Conservation (phyloP, 257 asterid genomes). For the Solanum chilense region DNA sequence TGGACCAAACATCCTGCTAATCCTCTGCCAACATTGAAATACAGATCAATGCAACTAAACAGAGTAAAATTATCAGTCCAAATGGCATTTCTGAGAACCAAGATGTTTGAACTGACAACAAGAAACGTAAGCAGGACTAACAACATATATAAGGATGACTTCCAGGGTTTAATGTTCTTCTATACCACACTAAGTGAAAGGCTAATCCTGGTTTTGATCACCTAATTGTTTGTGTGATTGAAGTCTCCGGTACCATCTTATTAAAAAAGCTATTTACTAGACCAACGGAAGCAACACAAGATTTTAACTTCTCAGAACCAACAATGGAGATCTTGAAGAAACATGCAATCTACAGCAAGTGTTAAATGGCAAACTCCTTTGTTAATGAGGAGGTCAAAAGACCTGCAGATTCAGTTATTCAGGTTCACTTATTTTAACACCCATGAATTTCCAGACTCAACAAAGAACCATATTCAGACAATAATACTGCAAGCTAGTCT, state of each 20-base stretch:
- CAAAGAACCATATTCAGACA: neutral
- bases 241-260: neutral
- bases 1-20: constrained; percentile 27
- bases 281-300: neutral
- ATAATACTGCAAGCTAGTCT: neutral
- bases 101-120: neutral
- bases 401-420: neutral
- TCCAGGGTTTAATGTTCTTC: neutral
- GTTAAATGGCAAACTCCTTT: neutral
- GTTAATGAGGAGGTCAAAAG: neutral
- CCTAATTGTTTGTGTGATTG: neutral
- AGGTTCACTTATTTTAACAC: neutral
- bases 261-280: neutral
- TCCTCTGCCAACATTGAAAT: constrained; percentile 13
- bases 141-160: neutral
- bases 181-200: neutral
- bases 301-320: neutral
- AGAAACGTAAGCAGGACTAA: neutral
- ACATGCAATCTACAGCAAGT: neutral
- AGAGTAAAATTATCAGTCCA: neutral
- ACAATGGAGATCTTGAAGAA: neutral
- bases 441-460: neutral
- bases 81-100: neutral
- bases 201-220: neutral
- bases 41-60: neutral